Conservation (phyloP, 768 basidiomycete genomes). For the Gloeopeniophorella convolvens region DNA sequence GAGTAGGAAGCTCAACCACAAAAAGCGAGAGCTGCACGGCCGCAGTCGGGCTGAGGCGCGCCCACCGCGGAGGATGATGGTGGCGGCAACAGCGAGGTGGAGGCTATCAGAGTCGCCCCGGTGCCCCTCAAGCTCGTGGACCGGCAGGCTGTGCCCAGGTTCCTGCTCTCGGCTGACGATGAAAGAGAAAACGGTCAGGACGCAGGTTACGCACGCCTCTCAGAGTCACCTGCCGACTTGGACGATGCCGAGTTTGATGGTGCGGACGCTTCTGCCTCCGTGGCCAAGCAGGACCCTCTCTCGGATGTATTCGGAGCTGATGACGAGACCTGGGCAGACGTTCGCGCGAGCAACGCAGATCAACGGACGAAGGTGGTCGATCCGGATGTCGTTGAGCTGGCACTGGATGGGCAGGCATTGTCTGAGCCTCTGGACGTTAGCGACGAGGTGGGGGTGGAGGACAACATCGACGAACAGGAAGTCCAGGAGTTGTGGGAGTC, state of each 20-base stretch:
- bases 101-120: slow-evolving; percentile 30
- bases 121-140: slow-evolving; percentile 45
- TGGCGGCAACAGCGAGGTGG: slow-evolving; percentile 21
- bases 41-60: slow-evolving; percentile 13
- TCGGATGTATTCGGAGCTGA: slow-evolving; percentile 62
- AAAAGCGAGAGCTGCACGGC: slow-evolving; percentile 36
- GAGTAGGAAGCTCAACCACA: slow-evolving; percentile 53
- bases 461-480: slow-evolving; percentile 38
- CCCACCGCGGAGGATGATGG: slow-evolving; percentile 21
- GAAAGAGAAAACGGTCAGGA: slow-evolving; percentile 20
- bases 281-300: slow-evolving; percentile 41
- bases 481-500: slow-evolving; percentile 24
- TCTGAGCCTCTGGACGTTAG: slow-evolving; percentile 21
- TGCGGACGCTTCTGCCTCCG: slow-evolving; percentile 34
- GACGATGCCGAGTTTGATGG: slow-evolving; percentile 34
- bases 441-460: slow-evolving; percentile 30
- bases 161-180: slow-evolving; percentile 20
- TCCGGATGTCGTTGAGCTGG: slow-evolving; percentile 47
- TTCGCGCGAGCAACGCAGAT: slow-evolving; percentile 35
- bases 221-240: slow-evolving; percentile 19
- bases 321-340: slow-evolving; percentile 53
- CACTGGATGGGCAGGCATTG: slow-evolving; percentile 40
- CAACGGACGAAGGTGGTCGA: slow-evolving; percentile 23
- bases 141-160: slow-evolving; percentile 30
- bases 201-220: slow-evolving; percentile 3